Conservation (phyloP, 2,329 filamentous ascomycete genomes). For the Parastagonospora nodorum region DNA sequence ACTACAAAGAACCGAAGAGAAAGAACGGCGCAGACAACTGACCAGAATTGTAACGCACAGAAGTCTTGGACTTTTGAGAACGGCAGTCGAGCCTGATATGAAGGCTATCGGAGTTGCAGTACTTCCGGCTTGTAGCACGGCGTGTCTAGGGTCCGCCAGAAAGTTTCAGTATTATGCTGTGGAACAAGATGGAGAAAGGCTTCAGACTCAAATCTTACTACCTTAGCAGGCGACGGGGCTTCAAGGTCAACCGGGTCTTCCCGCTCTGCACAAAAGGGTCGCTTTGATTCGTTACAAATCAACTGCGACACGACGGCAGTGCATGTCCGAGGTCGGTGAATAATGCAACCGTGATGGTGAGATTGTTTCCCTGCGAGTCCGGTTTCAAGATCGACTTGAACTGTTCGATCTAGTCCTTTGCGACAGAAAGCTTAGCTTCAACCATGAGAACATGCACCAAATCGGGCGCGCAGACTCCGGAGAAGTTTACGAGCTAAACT, state of each 20-base stretch:
- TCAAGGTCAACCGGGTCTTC: slow-evolving; percentile 14
- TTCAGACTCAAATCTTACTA: slow-evolving; percentile 21
- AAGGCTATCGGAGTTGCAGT: slow-evolving; percentile 14
- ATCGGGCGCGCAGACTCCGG: not conserved
- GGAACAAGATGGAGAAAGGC: slow-evolving; percentile 15
- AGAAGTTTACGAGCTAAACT: not conserved
- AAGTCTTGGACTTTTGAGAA: slow-evolving; percentile 11
- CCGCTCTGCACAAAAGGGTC: slow-evolving; percentile 3
- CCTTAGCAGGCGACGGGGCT: slow-evolving; percentile 15
- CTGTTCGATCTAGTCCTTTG: slow-evolving; percentile 32
- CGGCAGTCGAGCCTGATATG: slow-evolving; percentile 31
- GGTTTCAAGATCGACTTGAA: slow-evolving; percentile 35
- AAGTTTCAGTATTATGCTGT: slow-evolving; percentile 26
- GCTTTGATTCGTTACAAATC: slow-evolving; percentile 13
- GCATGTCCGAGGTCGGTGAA: slow-evolving; percentile 31
- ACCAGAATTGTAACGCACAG: slow-evolving; percentile 38
- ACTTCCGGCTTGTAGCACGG: slow-evolving; percentile 18
- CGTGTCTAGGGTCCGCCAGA: slow-evolving; percentile 17
- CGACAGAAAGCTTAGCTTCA: slow-evolving; percentile 26
- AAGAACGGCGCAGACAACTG: slow-evolving; percentile 34
- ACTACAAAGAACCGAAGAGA: slow-evolving; percentile 23
- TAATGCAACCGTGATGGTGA: slow-evolving; percentile 22
- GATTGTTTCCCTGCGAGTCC: slow-evolving; percentile 23
- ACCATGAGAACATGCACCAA: slow-evolving; percentile 8
- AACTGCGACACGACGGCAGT: slow-evolving; percentile 14